Conservation (phyloP, 208 protist species). For the Wallacemonas sp. region DNA sequence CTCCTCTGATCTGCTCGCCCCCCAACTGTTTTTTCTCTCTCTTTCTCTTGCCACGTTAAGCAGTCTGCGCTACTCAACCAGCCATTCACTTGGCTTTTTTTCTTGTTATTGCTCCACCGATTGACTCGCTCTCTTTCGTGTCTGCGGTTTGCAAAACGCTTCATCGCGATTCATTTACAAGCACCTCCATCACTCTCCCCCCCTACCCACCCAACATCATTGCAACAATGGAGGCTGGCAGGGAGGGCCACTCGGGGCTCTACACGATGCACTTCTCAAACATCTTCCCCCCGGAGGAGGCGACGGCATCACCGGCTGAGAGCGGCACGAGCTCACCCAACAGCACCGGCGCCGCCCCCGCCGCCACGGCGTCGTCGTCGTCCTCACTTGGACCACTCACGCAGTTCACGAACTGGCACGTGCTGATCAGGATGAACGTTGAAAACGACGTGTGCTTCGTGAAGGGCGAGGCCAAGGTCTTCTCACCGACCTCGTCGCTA, state of each 20-base stretch:
- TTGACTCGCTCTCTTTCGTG: neutral
- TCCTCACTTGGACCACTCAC: conserved; percentile 34
- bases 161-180: conserved; percentile 10
- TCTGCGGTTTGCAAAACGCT: no score
- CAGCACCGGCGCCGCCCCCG: conserved; percentile 11
- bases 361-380: conserved; percentile 19
- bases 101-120: neutral
- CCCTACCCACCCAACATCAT: neutral
- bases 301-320: neutral
- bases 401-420: conserved; percentile 81
- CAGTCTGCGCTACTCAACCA: neutral
- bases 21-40: conserved; percentile 9
- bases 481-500: conserved; percentile 68
- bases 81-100: neutral
- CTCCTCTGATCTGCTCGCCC: neutral
- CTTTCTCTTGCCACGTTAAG: no score
- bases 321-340: conserved; percentile 5
- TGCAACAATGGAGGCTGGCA: conserved; percentile 46
- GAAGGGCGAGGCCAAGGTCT: conserved; percentile 74
- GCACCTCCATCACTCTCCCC: neutral
- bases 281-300: conserved; percentile 47
- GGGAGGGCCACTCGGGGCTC: conserved; percentile 71
- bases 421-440: conserved; percentile 77
- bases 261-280: conserved; percentile 88
- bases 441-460: conserved; percentile 82